Conservation (phyloP, 331 rosid genomes). For the Phaseolus coccineus region DNA sequence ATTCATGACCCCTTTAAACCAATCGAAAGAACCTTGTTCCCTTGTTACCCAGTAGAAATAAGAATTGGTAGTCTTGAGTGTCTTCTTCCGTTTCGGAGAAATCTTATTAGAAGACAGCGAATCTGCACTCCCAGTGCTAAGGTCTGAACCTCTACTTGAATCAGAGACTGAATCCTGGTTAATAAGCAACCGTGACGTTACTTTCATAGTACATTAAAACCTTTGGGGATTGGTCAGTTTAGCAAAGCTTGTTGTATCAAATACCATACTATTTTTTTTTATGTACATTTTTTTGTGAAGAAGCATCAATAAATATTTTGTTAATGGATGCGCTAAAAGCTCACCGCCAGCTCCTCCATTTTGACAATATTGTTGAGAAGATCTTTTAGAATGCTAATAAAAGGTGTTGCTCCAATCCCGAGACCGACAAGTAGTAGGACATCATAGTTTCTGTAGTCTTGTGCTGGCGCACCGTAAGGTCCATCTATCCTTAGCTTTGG, state of each 20-base stretch:
- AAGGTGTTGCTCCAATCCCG: slow-evolving; percentile 96
- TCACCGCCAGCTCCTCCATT: slow-evolving; percentile 92
- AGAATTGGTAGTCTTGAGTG: slow-evolving; percentile 81
- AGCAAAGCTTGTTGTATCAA: not conserved
- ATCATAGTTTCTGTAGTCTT: slow-evolving; percentile 85
- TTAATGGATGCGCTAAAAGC: slow-evolving; percentile 44
- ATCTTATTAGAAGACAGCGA: slow-evolving; percentile 53
- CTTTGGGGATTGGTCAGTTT: not conserved
- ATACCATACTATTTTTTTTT: not conserved
- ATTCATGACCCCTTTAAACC: slow-evolving; percentile 99
- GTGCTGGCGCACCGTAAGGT: slow-evolving; percentile 98
- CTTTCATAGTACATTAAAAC: not conserved
- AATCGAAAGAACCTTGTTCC: slow-evolving; percentile 95
- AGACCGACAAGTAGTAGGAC: slow-evolving; percentile 94
- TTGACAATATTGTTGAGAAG: slow-evolving; percentile 82
- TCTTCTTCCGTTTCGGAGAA: slow-evolving; percentile 70
- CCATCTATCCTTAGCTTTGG: slow-evolving; percentile 95
- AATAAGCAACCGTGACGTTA: slow-evolving; percentile 35
- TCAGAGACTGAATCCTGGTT: slow-evolving; percentile 74
- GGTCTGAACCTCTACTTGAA: slow-evolving; percentile 70
- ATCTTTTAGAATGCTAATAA: slow-evolving; percentile 91
- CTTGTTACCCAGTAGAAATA: slow-evolving; percentile 98
- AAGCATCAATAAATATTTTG: not conserved
- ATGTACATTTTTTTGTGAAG: not conserved
- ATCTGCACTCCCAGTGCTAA: slow-evolving; percentile 65